A percentile compares a stretch with the other conserved stretches of the same genome.
Evolutionary conservation across 2,329 filamentous ascomycete genomes (phyloP).

Genomic region (Penicillium decumbens): DNA sequence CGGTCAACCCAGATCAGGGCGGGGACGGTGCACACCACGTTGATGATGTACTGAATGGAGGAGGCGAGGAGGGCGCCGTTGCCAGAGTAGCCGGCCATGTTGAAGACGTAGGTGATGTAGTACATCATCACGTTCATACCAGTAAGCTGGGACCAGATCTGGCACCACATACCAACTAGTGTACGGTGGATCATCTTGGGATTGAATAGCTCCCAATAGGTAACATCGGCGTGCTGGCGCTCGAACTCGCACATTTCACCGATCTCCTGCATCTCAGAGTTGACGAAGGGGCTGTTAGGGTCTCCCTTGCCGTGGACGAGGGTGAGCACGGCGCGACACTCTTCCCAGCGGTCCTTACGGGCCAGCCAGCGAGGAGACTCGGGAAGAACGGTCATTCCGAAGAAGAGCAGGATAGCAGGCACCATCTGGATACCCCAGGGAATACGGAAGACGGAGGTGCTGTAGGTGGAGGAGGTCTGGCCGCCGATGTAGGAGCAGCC

Average conservation of each 20-base stretch:
- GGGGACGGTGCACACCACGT: conserved; percentile 72
- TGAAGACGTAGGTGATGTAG: conserved; percentile 66
- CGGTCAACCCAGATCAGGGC: conserved; percentile 70
- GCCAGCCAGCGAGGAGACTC: conserved; percentile 62
- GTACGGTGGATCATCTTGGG: conserved; percentile 71
- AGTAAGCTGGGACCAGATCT: conserved; percentile 71
- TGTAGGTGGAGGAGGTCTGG: conserved; percentile 22
- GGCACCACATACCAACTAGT: conserved; percentile 65
- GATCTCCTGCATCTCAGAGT: conserved; percentile 66
- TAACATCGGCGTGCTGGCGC: conserved; percentile 62
- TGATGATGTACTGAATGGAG: conserved; percentile 72
- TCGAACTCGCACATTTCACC: conserved; percentile 70
- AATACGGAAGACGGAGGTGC: conserved; percentile 55
- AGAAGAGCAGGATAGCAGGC: conserved; percentile 55
- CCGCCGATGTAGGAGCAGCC: conserved; percentile 60
- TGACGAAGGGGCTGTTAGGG: conserved; percentile 60
- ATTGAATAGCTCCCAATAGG: conserved; percentile 66
- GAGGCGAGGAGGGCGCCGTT: conserved; percentile 60
- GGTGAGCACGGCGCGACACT: conserved; percentile 47
- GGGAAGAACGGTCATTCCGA: conserved; percentile 51
- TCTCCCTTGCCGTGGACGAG: conserved; percentile 64
- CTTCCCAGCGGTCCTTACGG: conserved; percentile 58
- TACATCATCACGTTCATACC: conserved; percentile 76
- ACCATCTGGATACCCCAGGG: conserved; percentile 63
- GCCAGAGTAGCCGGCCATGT: conserved; percentile 63